A percentile compares a stretch with the other conserved stretches of the same genome.
phyloP scores from a whole-genome alignment of 495 filamentous ascomycete species.

The Talaromyces liani region DNA sequence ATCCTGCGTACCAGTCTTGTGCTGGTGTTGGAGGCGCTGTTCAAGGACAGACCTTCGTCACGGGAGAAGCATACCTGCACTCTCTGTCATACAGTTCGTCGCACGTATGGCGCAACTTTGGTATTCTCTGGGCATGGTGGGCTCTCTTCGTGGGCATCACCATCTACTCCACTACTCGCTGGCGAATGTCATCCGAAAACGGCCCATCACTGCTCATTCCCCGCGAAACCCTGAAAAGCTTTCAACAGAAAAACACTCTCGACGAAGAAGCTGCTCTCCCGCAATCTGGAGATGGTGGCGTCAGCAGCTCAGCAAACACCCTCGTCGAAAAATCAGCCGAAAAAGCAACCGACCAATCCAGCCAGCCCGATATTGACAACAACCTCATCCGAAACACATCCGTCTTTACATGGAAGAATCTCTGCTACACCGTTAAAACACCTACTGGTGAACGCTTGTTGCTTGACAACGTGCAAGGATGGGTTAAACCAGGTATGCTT shows the following conservation, averaged over 20 bases:
- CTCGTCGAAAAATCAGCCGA: conserved; percentile 12
- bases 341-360: conserved; percentile 25
- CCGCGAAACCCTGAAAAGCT: conserved; percentile 25
- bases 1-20: conserved; percentile 39
- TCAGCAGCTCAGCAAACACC: not conserved
- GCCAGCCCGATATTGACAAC: conserved; percentile 20
- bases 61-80: conserved; percentile 41
- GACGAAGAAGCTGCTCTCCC: conserved; percentile 29
- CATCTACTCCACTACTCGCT: conserved; percentile 27
- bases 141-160: conserved; percentile 30
- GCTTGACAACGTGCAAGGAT: conserved; percentile 77
- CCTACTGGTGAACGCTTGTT: conserved; percentile 29
- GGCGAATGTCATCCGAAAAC: conserved; percentile 25
- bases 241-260: conserved; percentile 4
- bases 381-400: conserved; percentile 41
- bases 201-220: conserved; percentile 32
- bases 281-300: not conserved
- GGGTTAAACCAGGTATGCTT: conserved; percentile 80
- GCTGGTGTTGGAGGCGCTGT: conserved; percentile 42
- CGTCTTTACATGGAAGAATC: conserved; percentile 55
- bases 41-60: conserved; percentile 30
- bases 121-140: conserved; percentile 40
- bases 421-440: conserved; percentile 46
- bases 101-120: conserved; percentile 42
- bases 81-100: conserved; percentile 41